Evolutionary conservation across 169 alveolate species (phyloP).

Genomic region (Cryptosporidium ryanae): DNA sequence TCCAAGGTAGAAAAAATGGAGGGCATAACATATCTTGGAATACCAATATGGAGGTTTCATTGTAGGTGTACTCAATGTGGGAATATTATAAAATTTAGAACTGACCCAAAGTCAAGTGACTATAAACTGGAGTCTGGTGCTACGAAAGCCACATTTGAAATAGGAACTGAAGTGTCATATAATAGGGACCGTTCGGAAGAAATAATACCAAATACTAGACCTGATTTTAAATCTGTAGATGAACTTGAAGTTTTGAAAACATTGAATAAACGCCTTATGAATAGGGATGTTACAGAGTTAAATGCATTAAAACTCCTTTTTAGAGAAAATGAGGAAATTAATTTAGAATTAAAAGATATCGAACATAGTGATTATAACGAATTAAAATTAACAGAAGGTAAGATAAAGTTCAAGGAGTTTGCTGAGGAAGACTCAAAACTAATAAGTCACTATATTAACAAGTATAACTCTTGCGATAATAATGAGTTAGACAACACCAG

Average conservation of each 20-base stretch:
- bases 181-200: neutral
- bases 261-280: constrained; percentile 58
- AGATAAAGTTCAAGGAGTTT: too few species aligned
- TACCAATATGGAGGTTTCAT: constrained; percentile 95
- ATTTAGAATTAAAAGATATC: neutral
- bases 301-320: constrained; percentile 20
- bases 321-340: neutral
- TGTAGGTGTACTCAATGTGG: constrained; percentile 97
- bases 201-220: constrained; percentile 9
- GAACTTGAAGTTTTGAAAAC: constrained; percentile 36
- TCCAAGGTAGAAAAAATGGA: constrained; percentile 90
- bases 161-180: neutral
- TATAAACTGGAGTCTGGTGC: constrained; percentile 92
- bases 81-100: constrained; percentile 94
- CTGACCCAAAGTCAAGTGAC: constrained; percentile 91
- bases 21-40: constrained; percentile 96
- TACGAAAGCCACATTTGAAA: constrained; percentile 44
- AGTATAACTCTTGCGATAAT: too few species aligned
- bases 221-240: constrained; percentile 15
- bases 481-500: too few species aligned
- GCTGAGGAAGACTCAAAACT: too few species aligned
- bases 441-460: too few species aligned
- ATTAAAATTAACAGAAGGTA: too few species aligned
- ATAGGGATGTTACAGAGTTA: constrained; percentile 42
- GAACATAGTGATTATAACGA: neutral